phyloP scores from a whole-genome alignment of 1,284 basidiomycete species.

The Trichosporon sp. region DNA sequence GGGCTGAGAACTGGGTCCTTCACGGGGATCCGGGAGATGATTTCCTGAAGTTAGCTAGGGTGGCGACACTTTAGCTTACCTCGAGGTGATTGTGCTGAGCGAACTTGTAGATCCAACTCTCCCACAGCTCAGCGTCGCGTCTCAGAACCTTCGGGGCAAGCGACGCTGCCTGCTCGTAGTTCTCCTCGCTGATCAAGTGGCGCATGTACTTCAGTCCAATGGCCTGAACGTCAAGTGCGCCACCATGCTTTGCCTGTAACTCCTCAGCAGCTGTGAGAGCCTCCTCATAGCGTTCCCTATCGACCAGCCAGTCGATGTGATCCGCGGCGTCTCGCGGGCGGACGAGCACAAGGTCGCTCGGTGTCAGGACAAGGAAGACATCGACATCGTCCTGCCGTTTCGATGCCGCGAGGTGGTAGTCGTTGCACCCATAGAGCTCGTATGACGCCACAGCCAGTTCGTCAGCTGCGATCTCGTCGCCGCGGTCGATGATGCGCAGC shows the following conservation, averaged over 20 bases:
- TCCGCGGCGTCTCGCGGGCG: slow-evolving; percentile 83
- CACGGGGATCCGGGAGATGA: slow-evolving; percentile 88
- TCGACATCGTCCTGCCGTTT: slow-evolving; percentile 47
- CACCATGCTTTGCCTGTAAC: slow-evolving; percentile 57
- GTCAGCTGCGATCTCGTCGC: slow-evolving; percentile 87
- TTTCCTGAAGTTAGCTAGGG: too few species aligned
- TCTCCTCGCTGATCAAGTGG: slow-evolving; percentile 72
- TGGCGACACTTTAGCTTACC: too few species aligned
- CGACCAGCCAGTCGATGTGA: slow-evolving; percentile 90
- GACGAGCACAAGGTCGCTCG: slow-evolving; percentile 81
- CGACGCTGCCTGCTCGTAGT: slow-evolving; percentile 79
- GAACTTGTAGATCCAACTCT: slow-evolving; percentile 91
- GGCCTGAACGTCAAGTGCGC: slow-evolving; percentile 65
- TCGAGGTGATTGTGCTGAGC: slow-evolving; percentile 71
- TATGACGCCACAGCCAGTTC: slow-evolving; percentile 77
- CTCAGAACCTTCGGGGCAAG: slow-evolving; percentile 86
- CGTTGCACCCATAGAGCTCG: slow-evolving; percentile 86
- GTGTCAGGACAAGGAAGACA: slow-evolving; percentile 77
- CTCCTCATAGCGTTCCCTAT: slow-evolving; percentile 81
- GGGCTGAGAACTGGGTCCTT: slow-evolving; percentile 76
- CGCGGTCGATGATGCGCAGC: slow-evolving; percentile 85
- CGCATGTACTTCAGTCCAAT: slow-evolving; percentile 84
- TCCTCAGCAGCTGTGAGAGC: slow-evolving; percentile 82
- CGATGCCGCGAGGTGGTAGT: slow-evolving; percentile 71
- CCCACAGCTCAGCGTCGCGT: slow-evolving; percentile 80